Evolutionary conservation across 345 rosid genomes (phyloP), one percentile per base, ranked within the genome.

Genomic region (Acer campestre): DNA sequence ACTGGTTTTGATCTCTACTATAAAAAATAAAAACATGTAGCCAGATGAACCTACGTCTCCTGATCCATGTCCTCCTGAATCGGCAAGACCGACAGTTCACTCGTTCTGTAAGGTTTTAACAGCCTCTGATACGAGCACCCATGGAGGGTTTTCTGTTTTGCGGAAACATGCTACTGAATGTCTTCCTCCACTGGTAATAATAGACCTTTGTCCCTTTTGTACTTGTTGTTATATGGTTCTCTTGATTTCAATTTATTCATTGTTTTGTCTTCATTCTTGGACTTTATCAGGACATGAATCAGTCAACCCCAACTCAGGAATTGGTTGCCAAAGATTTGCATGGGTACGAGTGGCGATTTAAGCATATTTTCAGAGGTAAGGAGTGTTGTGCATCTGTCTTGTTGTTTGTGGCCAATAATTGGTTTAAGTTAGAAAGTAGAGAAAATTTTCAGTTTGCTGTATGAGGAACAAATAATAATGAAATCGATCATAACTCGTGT

Each of bases 121-220:
- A 3, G 99, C 99, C 5, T 93, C 99, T 18, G 99, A 95, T 80
- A 95, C 99, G 20, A 95, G 99, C 87, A 95, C 99, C 56, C 98
- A 95, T 59, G 99, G 99, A 20, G 99, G 99, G 9, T 93, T 95
- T 83, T 95, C 98, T 75, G 96, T 95, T 79, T 88, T 95, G 16
- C 84, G 97, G 78, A 93, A 89, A 74, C 98, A 95, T 64, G 99
- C 99, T 0, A 90, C 90, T 0, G 98, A 95, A 70, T 95, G 99
- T 82, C 94, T 95, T 81, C 99, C 99, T 80, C 91, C 88, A 0
- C 86, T 95, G 98, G 99, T 95, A 90, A 4, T 59, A 58, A 7
- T 59, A 58, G 18, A 59, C 4, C 6, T 22, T 31, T 49, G 38
- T 5, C 35, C 18, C 42, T 70, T 18, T 0, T 18, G 38, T 22